Evolutionary conservation across 352 stramenopile genomes (phyloP), one percentile per base, ranked within the genome.

Genomic region (Globisporangium yorkense): DNA sequence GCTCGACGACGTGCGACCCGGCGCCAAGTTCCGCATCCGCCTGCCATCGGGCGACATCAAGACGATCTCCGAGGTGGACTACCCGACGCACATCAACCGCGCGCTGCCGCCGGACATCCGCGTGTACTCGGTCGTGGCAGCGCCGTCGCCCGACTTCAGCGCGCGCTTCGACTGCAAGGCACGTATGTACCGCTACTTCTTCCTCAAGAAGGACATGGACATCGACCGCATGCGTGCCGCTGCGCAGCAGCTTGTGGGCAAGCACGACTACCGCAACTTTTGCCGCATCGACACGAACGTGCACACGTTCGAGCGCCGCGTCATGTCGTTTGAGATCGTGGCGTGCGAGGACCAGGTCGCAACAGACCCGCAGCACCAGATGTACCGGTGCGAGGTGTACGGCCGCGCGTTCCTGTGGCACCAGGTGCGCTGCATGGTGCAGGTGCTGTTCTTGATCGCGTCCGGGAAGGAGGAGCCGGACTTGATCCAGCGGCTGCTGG

Each of bases 211-310:
- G 20, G 63, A 86, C 35, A 59, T 91, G 51, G 74, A 91, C 63
- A 74, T 94, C 31, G 72, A 75, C 5, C 68, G 67, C 5, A 99
- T 99, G 93, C 71, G 76, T 5, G n/a, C 59, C 8, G 96, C 86
- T 4, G 84, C 97, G 5, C 51, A 84, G 27, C 67, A 77, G 33
- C 85, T 99, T 52, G 78, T 98, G 4, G 97, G 97, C 10, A 79
- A 88, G 51, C 96, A 99, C 69, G 97, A 99, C 74, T 99, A 98
- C 73, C 90, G 97, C 52, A 99, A 99, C 67, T 98, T 99, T 60
- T 99, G 96, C 68, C 98, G 98, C 65, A 99, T 99, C 72, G 96
- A 99, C 75, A 84, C 94, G 8, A 98, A 97, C 57, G 97, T 98
- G 29, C 94, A 94, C 51, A 98, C 97, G 64, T 99, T 98, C 75